Evolutionary conservation across 148 eudicot genomes (phyloP), one percentile per base, ranked within the genome.

Genomic region (Polygonum maritimum): DNA sequence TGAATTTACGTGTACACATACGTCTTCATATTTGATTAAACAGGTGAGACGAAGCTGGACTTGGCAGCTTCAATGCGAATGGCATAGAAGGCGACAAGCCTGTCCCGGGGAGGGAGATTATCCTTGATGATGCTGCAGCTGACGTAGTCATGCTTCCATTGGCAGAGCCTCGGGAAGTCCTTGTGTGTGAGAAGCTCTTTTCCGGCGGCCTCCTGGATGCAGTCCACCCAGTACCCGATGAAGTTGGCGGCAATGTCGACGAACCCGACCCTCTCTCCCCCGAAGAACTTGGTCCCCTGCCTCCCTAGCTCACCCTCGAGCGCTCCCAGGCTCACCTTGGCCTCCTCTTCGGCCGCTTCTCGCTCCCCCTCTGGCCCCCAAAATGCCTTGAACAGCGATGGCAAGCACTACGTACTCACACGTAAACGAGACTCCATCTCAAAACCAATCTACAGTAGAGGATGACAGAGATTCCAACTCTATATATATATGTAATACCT

Each of bases 51-150:
- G 21, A 73, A 16, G 18, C 35, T 52, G 11, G 77, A 48, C 72
- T 76, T 76, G 18, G 74, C 69, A 74, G 79, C 74, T 41, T 74
- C 83, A 31, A 36, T 39, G 1, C 74, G 76, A 52, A 52, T 58
- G 16, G 48, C 60, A 57, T 35, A 77, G 41, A 31, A 57, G 11
- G 76, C 74, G 21, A 75, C 47, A 7, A 86, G 26, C 8, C 74
- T 44, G 11, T 81, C 86, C 75, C 71, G 84, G 1, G 77, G 74
- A 14, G 88, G 86, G 21, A 80, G 45, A n/a, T 76, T 76, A 44
- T 82, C 83, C 63, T 82, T 82, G 38, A 86, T 38, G 62, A 82
- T 63, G 22, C 33, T 55, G 74, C 69, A 76, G 3, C 73, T 78
- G 6, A 75, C n/a, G 67, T 47, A 82, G 7, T 80, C 82, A 44